A percentile compares a stretch with the other conserved stretches of the same genome.
These are phyloP conservation scores for Sugiyamaella neomexicana DNA, from an alignment of 1,139 yeast genomes.

Conservation along the genomic window DNA sequence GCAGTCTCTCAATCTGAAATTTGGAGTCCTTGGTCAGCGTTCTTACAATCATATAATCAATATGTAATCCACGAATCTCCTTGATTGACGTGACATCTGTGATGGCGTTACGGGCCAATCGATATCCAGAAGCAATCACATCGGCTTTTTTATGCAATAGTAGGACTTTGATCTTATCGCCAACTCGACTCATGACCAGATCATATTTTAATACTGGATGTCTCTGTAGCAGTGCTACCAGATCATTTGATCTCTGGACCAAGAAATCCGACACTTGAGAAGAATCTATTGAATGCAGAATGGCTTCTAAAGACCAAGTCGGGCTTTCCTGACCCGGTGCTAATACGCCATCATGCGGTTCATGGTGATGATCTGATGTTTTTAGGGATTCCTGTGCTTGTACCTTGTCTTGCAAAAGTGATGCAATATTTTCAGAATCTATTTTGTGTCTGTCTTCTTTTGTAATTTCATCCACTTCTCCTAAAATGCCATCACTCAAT, in stretches of 20 bases:
- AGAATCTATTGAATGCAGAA: constrained; percentile 50
- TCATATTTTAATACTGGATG: constrained; percentile 68
- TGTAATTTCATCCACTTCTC: not conserved
- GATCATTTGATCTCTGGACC: constrained; percentile 60
- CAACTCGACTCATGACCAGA: constrained; percentile 60
- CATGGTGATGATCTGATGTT: constrained; percentile 6
- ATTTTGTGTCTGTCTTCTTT: not conserved
- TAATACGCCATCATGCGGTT: constrained; percentile 7
- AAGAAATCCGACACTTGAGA: constrained; percentile 50
- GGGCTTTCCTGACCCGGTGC: constrained; percentile 41
- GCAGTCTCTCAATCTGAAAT: constrained; percentile 65
- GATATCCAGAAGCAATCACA: constrained; percentile 72
- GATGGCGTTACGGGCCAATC: constrained; percentile 67
- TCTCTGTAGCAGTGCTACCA: constrained; percentile 56
- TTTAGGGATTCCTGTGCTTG: not conserved
- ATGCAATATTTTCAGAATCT: not conserved
- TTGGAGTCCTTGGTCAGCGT: constrained; percentile 60
- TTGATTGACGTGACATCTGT: constrained; percentile 54
- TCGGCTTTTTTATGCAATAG: constrained; percentile 59
- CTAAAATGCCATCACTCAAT: not conserved
- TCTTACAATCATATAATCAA: constrained; percentile 64
- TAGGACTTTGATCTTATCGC: constrained; percentile 59
- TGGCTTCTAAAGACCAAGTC: constrained; percentile 52
- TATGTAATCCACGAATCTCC: constrained; percentile 47
- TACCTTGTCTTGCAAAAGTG: not conserved